phyloP scores from a whole-genome alignment of 257 asterid genomes.

The Penstemon davidsonii region DNA sequence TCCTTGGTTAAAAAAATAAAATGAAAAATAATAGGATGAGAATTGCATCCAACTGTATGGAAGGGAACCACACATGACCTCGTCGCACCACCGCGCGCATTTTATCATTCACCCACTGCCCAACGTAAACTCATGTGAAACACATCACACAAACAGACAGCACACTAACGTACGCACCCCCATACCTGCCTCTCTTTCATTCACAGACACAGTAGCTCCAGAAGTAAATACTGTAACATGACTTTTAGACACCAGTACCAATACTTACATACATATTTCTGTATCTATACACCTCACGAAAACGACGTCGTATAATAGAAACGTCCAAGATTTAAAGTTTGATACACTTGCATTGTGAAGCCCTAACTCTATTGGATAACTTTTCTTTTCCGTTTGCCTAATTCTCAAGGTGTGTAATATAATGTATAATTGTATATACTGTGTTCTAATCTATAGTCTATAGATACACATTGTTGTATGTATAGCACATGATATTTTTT shows the following conservation, averaged over 20 bases:
- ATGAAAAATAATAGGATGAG: not conserved
- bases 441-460: not conserved
- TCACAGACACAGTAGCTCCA: not conserved
- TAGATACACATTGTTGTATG: conserved; percentile 29
- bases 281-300: conserved; percentile 21
- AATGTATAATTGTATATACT: not conserved
- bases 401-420: conserved; percentile 14
- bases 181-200: conserved; percentile 25
- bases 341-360: conserved; percentile 20
- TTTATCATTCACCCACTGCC: conserved; percentile 25
- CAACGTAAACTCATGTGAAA: conserved; percentile 30
- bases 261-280: conserved; percentile 25
- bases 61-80: conserved; percentile 32
- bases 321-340: conserved; percentile 13
- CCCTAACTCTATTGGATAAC: conserved; percentile 28
- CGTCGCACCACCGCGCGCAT: conserved; percentile 33
- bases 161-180: conserved; percentile 40
- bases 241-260: conserved; percentile 26
- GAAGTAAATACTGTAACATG: conserved; percentile 32
- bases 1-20: no score
- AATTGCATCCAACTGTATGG: conserved; percentile 28
- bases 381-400: not conserved
- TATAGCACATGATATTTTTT: not conserved
- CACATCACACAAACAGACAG: conserved; percentile 33
- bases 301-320: conserved; percentile 31